Base-by-base conservation (phyloP, 2,329 filamentous ascomycete genomes). In the Conoideocrella luteorostrata region DNA sequence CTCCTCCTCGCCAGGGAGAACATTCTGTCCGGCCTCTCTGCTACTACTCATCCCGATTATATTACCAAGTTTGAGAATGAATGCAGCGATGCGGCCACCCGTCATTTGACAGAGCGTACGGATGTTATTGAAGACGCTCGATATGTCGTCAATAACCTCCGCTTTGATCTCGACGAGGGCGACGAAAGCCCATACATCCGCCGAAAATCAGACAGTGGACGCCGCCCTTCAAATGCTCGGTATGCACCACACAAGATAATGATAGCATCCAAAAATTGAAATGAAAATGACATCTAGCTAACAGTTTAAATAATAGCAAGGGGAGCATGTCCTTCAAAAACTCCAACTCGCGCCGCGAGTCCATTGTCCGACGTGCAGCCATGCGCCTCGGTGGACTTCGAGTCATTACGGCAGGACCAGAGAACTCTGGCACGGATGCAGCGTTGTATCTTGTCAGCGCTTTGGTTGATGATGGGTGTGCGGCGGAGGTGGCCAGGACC, bases 141-240 rank as follows among this genome's bases (percentile, higher is more conserved):
- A 58, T 94, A 93, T 61, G 87, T 94, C 17, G 88, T 94, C 63
- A 94, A 94, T 74, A 93, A 94, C 67, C 82, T 89, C 47, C 84
- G 88, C 54, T 94, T 91, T 63, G 87, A 93, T 56, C 72, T 93
- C 53, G 84, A 84, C 48, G 80, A 90, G 58, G 80, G 86, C 58
- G 85, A 90, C 50, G 83, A 89, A 65, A 91, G 88, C 65, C 86
- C 86, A 24, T 91, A 91, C 67, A 82, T 93, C 62, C 77, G 86
- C 56, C 81, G 78, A 70, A 86, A 84, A 74, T 78, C 80, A 46
- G 82, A 86, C 53, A 71, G 74, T 49, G 79, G 74, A 39, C 71
- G 76, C 52, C 77, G 78, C 48, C 75, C 78, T 37, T 78, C 78
- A 37, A 79, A 72, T 56, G 79, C 75, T 50, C 71, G 79, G 74